These are phyloP conservation scores for Picochlorum sp. DNA, from an alignment of 139 green algal species.

Conservation along the genomic window DNA sequence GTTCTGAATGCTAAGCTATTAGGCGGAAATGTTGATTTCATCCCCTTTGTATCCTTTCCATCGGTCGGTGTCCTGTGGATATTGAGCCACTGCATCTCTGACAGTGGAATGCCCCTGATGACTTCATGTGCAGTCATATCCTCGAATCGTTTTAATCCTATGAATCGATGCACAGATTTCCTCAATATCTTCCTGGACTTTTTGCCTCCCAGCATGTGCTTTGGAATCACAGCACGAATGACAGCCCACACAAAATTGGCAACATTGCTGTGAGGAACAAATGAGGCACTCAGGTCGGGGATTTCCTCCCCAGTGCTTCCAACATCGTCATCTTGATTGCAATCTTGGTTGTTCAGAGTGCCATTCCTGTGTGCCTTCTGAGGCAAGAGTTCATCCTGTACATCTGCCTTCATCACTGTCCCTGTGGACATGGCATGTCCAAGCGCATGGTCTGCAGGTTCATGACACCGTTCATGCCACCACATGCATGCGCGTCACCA, in stretches of 20 bases:
- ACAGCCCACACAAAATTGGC: constrained; percentile 58
- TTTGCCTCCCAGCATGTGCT: constrained; percentile 44
- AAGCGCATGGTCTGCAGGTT: background rate
- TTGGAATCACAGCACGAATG: constrained; percentile 43
- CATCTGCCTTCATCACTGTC: too few species aligned
- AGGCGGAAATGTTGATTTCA: constrained; percentile 1
- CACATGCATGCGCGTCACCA: background rate
- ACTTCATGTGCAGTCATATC: constrained; percentile 47
- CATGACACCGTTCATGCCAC: constrained; percentile 12
- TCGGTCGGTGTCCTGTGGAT: background rate
- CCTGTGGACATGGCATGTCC: background rate
- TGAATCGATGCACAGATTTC: constrained; percentile 27
- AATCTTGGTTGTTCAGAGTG: too few species aligned
- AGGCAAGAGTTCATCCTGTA: too few species aligned
- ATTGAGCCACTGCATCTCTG: constrained; percentile 8
- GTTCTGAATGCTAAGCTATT: constrained; percentile 12
- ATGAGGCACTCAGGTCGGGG: constrained; percentile 30
- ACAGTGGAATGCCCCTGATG: constrained; percentile 37
- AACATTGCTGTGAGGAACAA: constrained; percentile 40
- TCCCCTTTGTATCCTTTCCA: background rate
- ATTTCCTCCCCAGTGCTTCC: background rate
- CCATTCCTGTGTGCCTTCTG: too few species aligned
- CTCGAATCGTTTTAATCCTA: constrained; percentile 63
- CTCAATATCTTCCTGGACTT: constrained; percentile 35
- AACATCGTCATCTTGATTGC: too few species aligned